Base-by-base conservation (phyloP, 164 flowering plant species). In the Aristolochia californica region DNA sequence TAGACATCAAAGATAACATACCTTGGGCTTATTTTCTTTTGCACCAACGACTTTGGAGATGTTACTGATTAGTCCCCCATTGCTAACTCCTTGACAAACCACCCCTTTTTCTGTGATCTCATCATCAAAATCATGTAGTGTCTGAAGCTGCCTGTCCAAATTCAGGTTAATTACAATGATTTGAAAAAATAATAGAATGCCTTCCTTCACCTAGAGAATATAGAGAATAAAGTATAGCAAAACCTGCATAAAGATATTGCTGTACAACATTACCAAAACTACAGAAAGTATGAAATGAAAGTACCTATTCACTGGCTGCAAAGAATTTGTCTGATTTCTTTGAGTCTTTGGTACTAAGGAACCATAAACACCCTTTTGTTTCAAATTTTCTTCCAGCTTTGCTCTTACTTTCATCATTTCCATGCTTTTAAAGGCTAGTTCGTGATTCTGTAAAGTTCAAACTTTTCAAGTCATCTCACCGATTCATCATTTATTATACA, bases 321-420 rank as follows among this genome's bases (percentile, higher is more conserved):
- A 17, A 54, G 48, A 53, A 52, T 67, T 62, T 58, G 75, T 79
- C 27, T 66, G 69, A 45, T 21, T 59, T 58, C 60, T 68, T 21
- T 63, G 73, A 28, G 65, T 43, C 67, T 76, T 81, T 58, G 74
- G 43, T 59, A 67, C 64, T 17, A 62, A 48, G 53, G 79, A 70
- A 61, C 64, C 70, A 48, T 81, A 54, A 24, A 79, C 45, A 53
- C 88, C 85, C 74, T 75, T 85, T 66, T 78, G 74, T 75, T 74
- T 93, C 78, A 85, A 67, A 57, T 80, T 93, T 63, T 83, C 91
- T 73, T 87, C 96, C 40, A 93, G 88, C 28, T 76, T 73, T 52
- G 89, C 90, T 72, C 95, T 81, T 16, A 83, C 65, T 73, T 82
- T 84, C 58, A 93, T 71, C 99, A 93, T 93, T 71, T 87, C 80